Base-by-base conservation (phyloP, 352 stramenopile genomes). In the Phytophthora meadii region DNA sequence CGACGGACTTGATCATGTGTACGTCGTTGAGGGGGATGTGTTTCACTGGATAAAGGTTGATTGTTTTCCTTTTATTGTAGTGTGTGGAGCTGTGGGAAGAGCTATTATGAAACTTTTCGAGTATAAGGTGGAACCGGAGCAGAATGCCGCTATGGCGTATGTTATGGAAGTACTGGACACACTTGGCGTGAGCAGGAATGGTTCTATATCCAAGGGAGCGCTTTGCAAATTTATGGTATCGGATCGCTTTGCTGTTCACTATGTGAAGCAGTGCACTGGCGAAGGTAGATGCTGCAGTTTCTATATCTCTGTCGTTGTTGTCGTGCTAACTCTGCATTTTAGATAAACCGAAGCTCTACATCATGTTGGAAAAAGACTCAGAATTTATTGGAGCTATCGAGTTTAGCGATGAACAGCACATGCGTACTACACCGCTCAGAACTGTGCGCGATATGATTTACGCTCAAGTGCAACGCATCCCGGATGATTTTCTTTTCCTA, bases 61-160 rank as follows among this genome's bases (percentile, higher is more conserved):
- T 49, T 34, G 12, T 59, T 15, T 47, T 41, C 22, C 22, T 64
- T 27, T 44, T 68, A 15, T 3, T 58, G 28, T 15, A 90, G 81
- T 90, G 41, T 72, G 79, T 55, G 70, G 70, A 12, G 69, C 81
- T 0, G 73, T 83, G 32, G 69, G 63, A 1, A 61, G 82, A 6
- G 65, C 73, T 15, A 75, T 89, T 10, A 88, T 77, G 76, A 90
- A 90, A 60, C 41, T 90, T 17, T 88, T 90, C 14, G 54, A 70
- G 25, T 88, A 88, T 41, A 61, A 64, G 17, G 78, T 84, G 48
- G 76, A 86, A 27, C 66, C 73, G 3, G 62, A 88, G 14, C 60
- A 71, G 10, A 68, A 73, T 19, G 68, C 62, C 9, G 68, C 68
- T 5, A 87, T 79, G 72, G 14, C 61, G 34, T 89, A 85, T 39